Base-by-base conservation (phyloP, 495 filamentous ascomycete genomes). In the Aspergillus sparsus region DNA sequence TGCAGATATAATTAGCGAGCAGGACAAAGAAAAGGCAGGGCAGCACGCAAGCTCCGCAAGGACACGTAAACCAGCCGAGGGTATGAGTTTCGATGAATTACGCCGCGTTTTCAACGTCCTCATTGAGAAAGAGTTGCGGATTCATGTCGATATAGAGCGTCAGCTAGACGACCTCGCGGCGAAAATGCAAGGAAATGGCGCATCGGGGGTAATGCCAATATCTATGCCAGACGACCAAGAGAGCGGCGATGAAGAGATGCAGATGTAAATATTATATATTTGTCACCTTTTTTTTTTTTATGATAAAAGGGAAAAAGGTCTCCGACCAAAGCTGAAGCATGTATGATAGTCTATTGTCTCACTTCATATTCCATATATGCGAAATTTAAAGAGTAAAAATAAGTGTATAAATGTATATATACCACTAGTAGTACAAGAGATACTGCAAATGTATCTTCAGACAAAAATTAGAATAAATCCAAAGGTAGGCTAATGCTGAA, bases 51-150 rank as follows among this genome's bases (percentile, higher is more conserved):
- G 10, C 37, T 57, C 32, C 44, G 9, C 52, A 53, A 9, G 36
- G 45, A 56, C 21, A 27, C 21, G 41, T 9, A 60, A 53, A 27
- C 21, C 21, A 27, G 21, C 21, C 16, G 56, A 68, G 2, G 71
- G 62, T 2, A 72, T 83, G 69, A 65, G 21, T 10, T 71, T 73
- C 21, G 66, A 71, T 46, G 81, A 84, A 50, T 45, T 81, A 47
- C 71, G 71, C 9, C 71, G 71, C 18, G 67, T 83, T 9, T 82
- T 80, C 63, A 73, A 80, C 66, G 71, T 82, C 33, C 65, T 84
- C 57, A 70, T 73, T 33, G 79, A 84, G 67, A 82, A 81, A 69
- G 83, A 81, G 60, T 54, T 84, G 57, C 69, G 83, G 65, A 60
- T 84, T 21, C 72, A 81, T 66, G 69, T 80, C 31, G 70, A 77